These are phyloP conservation scores for Pyrus communis DNA, from an alignment of 306 rosid species.

Conservation along the genomic window DNA sequence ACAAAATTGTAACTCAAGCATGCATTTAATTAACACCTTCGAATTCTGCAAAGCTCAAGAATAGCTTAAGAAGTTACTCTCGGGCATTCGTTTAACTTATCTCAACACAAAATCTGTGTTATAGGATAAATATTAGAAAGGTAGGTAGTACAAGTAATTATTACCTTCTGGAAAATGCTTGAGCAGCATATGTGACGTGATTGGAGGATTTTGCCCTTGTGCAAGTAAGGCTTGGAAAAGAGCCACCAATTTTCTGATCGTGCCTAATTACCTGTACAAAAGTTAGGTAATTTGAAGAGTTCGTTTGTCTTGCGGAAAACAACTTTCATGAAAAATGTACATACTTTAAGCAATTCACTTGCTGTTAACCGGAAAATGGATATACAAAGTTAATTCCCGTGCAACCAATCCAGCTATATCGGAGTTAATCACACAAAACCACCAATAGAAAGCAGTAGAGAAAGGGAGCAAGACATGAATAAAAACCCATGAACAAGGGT, in stretches of 20 bases:
- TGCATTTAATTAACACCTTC: background rate
- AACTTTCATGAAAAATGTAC: background rate
- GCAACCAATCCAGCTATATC: background rate
- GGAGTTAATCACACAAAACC: background rate
- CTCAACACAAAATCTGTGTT: background rate
- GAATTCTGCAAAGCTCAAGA: background rate
- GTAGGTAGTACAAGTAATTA: background rate
- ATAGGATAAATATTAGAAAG: constrained; percentile 1
- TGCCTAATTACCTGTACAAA: constrained; percentile 29
- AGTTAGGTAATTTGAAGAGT: background rate
- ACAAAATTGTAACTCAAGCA: background rate
- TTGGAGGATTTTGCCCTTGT: constrained; percentile 19
- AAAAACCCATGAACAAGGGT: too few relatives aligned
- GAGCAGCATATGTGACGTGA: constrained; percentile 21
- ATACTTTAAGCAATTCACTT: background rate
- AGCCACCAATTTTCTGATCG: constrained; percentile 21
- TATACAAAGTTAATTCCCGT: background rate
- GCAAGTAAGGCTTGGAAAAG: constrained; percentile 18
- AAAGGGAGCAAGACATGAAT: background rate
- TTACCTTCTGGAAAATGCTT: constrained; percentile 28
- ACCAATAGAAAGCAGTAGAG: background rate
- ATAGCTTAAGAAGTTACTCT: background rate
- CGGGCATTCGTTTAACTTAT: background rate
- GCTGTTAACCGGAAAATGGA: background rate
- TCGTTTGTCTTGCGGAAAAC: background rate